phyloP scores from a whole-genome alignment of 2,329 filamentous ascomycete genomes.

The Stachybotrys chlorohalonatus region DNA sequence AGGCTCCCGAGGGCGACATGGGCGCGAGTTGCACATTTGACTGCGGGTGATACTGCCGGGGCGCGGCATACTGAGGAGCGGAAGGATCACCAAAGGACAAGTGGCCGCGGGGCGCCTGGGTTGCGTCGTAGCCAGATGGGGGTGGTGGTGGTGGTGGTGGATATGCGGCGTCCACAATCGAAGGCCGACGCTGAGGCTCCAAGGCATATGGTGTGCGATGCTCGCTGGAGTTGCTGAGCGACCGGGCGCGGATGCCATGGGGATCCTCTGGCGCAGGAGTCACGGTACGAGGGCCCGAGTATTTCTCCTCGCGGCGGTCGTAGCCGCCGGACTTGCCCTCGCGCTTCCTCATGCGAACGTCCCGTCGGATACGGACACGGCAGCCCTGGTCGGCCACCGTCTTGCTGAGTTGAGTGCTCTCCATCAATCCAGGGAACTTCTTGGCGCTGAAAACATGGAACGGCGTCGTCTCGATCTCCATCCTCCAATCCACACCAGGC shows the following conservation, averaged over 20 bases:
- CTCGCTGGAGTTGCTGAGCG: conserved; percentile 49
- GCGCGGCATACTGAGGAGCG: conserved; percentile 22
- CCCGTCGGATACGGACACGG: conserved; percentile 87
- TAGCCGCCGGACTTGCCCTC: conserved; percentile 56
- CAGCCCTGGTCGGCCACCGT: conserved; percentile 95
- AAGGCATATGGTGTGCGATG: conserved; percentile 32
- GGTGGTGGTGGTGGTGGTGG: conserved; percentile 23
- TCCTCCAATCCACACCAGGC: conserved; percentile 62
- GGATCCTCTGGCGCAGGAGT: conserved; percentile 24
- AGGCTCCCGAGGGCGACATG: conserved; percentile 21
- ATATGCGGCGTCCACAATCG: conserved; percentile 35
- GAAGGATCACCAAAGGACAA: conserved; percentile 24
- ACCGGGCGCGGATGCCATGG: conserved; percentile 40
- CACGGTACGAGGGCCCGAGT: conserved; percentile 26
- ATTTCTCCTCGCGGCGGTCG: conserved; percentile 58
- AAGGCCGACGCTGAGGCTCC: conserved; percentile 36
- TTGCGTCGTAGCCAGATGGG: conserved; percentile 23
- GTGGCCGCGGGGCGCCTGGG: conserved; percentile 17
- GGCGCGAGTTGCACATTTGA: conserved; percentile 16
- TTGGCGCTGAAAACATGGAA: conserved; percentile 94
- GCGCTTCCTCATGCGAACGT: conserved; percentile 83
- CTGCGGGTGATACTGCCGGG: conserved; percentile 29
- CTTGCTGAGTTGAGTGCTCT: conserved; percentile 81
- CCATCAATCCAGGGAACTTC: conserved; percentile 91
- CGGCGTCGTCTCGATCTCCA: conserved; percentile 80